phyloP scores from a whole-genome alignment of 2,329 filamentous ascomycete species.

The Ophiocordyceps unilateralis region DNA sequence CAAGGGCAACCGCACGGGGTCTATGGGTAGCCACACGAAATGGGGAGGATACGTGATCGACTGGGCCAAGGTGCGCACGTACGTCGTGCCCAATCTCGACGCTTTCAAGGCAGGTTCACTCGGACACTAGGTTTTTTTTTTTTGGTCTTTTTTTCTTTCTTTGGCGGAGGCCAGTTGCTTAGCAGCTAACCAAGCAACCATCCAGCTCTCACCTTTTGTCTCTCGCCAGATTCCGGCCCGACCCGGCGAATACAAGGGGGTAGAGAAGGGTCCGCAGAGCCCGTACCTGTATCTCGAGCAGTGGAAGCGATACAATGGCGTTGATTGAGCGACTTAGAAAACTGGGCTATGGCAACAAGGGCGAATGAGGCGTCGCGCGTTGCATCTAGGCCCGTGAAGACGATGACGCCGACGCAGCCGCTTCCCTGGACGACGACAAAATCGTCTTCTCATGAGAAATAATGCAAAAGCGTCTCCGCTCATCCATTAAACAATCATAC shows the following conservation, averaged over 20 bases:
- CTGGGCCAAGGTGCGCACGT: constrained; percentile 78
- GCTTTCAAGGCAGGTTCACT: constrained; percentile 50
- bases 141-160: no score
- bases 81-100: constrained; percentile 57
- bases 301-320: constrained; percentile 53
- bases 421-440: neutral
- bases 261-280: constrained; percentile 37
- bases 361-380: neutral
- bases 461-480: neutral
- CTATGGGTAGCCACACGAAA: constrained; percentile 72
- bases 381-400: neutral
- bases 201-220: constrained; percentile 69
- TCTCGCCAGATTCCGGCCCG: constrained; percentile 37
- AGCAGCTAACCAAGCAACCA: neutral
- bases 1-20: constrained; percentile 83
- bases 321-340: constrained; percentile 26
- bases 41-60: constrained; percentile 74
- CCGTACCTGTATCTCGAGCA: constrained; percentile 44
- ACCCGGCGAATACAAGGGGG: constrained; percentile 35
- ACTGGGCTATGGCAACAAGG: neutral
- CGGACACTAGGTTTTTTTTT: neutral
- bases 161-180: no score
- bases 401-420: neutral
- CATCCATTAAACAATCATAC: neutral
- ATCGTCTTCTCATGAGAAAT: neutral